A percentile compares a stretch with the other conserved stretches of the same genome.
Evolutionary conservation across 768 basidiomycete species (phyloP).

Genomic region (Boletus eberwhitei): DNA sequence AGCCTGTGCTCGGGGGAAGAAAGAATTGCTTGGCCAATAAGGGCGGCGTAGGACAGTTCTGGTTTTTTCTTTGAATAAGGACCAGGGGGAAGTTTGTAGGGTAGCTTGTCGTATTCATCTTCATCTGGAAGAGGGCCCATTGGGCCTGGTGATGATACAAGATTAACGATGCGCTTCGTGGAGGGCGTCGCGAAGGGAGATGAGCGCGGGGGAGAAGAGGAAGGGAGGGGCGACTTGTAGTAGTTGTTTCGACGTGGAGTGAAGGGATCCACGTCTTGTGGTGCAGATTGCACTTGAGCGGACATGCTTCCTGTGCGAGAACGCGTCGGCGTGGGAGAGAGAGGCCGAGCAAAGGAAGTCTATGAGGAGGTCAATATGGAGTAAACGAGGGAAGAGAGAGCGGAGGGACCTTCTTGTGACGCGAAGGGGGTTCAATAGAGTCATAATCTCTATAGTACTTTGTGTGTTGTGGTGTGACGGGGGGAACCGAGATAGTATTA

Average conservation of each 20-base stretch:
- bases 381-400: background rate
- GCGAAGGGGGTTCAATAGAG: slow-evolving; percentile 30
- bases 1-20: slow-evolving; percentile 80
- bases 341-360: slow-evolving; percentile 34
- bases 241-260: slow-evolving; percentile 48
- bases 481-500: slow-evolving; percentile 28
- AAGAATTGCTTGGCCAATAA: slow-evolving; percentile 93
- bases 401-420: slow-evolving; percentile 27
- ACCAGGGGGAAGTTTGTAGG: slow-evolving; percentile 78
- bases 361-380: slow-evolving; percentile 5
- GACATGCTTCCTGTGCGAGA: slow-evolving; percentile 33
- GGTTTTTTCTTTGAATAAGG: slow-evolving; percentile 82
- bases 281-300: slow-evolving; percentile 23
- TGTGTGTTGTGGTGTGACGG: slow-evolving; percentile 56
- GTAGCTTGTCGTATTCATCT: slow-evolving; percentile 62
- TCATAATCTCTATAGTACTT: slow-evolving; percentile 55
- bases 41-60: slow-evolving; percentile 86
- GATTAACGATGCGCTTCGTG: slow-evolving; percentile 54
- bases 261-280: slow-evolving; percentile 40
- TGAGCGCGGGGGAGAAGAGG: slow-evolving; percentile 56
- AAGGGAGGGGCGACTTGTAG: slow-evolving; percentile 49
- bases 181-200: slow-evolving; percentile 66
- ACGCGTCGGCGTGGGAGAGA: slow-evolving; percentile 45
- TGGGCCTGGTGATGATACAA: slow-evolving; percentile 83
- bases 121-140: slow-evolving; percentile 64